Evolutionary conservation across 257 asterid genomes (phyloP).

Genomic region (Solanum peruvianum): DNA sequence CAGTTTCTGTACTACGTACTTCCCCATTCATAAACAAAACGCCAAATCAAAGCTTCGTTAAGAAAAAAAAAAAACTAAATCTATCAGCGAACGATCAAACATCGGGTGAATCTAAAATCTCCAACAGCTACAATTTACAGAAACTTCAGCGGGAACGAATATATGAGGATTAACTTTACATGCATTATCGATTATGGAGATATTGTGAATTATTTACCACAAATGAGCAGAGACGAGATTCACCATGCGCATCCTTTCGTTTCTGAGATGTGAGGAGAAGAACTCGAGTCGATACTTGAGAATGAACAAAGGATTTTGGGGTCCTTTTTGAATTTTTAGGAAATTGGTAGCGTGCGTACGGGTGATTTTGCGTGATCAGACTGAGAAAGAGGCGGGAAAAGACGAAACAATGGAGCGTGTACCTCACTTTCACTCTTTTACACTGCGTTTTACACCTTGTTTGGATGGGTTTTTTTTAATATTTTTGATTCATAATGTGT

Average conservation of each 20-base stretch:
- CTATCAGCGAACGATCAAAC: background rate
- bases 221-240: background rate
- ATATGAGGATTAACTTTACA: background rate
- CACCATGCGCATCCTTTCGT: background rate
- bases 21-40: background rate
- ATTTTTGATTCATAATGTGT: background rate
- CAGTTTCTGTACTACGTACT: background rate
- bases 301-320: background rate
- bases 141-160: background rate
- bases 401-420: background rate
- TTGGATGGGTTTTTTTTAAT: background rate
- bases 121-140: background rate
- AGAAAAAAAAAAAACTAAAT: background rate
- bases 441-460: background rate
- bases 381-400: background rate
- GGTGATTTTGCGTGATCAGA: background rate
- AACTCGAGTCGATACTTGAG: background rate
- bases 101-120: background rate
- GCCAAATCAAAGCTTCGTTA: background rate
- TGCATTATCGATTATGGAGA: background rate
- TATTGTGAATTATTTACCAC: background rate
- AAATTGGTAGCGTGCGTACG: background rate
- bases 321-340: background rate
- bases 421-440: background rate
- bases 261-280: background rate